Evolutionary conservation across 202 grass and related monocot genomes (phyloP).

Genomic region (Carex arenaria): DNA sequence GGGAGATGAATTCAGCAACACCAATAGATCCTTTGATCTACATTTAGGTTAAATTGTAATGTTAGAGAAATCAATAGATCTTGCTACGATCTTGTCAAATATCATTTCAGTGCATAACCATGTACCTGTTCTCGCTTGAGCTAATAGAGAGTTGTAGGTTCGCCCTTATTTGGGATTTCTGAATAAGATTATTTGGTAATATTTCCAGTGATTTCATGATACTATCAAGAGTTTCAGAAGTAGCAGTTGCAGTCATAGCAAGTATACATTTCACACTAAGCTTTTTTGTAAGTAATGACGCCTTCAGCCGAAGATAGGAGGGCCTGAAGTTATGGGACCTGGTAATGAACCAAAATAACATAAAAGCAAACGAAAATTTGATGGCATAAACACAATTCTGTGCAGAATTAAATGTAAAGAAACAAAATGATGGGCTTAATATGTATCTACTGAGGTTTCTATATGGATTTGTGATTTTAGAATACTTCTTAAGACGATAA

Average conservation of each 20-base stretch:
- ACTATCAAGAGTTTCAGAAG: conserved; percentile 68
- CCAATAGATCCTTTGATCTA: conserved; percentile 82
- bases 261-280: conserved; percentile 78
- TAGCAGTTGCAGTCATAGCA: conserved; percentile 96
- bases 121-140: conserved; percentile 70
- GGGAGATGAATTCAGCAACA: conserved; percentile 67
- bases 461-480: neutral
- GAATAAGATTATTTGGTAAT: conserved; percentile 55
- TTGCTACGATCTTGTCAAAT: conserved; percentile 8
- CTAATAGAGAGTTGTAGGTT: conserved; percentile 70
- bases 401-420: neutral
- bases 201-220: conserved; percentile 86
- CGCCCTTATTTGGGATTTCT: conserved; percentile 63
- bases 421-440: neutral
- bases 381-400: neutral
- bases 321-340: conserved; percentile 99
- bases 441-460: neutral
- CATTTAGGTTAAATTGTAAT: neutral
- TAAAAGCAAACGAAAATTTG: neutral
- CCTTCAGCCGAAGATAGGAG: conserved; percentile 84
- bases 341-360: conserved; percentile 15
- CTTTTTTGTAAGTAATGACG: conserved; percentile 68
- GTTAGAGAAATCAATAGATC: neutral
- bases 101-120: neutral
- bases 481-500: neutral